phyloP scores from a whole-genome alignment of 495 filamentous ascomycete genomes.

The Penicillium arizonense region DNA sequence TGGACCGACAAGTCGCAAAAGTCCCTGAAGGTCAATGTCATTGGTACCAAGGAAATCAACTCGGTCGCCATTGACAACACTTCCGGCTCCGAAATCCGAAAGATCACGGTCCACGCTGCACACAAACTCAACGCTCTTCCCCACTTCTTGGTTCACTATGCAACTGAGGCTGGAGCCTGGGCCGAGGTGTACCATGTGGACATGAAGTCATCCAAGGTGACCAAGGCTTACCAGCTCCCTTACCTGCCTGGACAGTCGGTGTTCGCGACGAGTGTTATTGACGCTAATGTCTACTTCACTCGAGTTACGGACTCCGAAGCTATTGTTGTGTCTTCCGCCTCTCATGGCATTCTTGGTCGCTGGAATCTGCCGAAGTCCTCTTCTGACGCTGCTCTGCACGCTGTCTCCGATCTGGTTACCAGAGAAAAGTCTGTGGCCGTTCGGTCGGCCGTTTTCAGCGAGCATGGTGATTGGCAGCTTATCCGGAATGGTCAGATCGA shows the following conservation, averaged over 20 bases:
- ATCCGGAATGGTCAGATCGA: constrained; percentile 75
- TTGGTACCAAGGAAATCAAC: constrained; percentile 66
- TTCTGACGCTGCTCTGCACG: constrained; percentile 53
- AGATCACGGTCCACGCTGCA: constrained; percentile 72
- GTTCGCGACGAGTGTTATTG: constrained; percentile 74
- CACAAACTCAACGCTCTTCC: constrained; percentile 64
- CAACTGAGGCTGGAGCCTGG: constrained; percentile 67
- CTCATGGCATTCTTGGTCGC: constrained; percentile 69
- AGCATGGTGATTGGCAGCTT: constrained; percentile 77
- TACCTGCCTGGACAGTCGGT: constrained; percentile 64
- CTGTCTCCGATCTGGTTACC: constrained; percentile 80
- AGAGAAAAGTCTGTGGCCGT: constrained; percentile 66
- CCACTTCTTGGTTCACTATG: constrained; percentile 83
- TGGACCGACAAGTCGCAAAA: constrained; percentile 73
- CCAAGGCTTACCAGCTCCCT: constrained; percentile 74
- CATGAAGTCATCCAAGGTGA: constrained; percentile 58
- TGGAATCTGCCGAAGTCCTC: constrained; percentile 57
- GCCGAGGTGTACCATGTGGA: constrained; percentile 86
- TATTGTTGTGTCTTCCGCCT: constrained; percentile 70
- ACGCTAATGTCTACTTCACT: constrained; percentile 85
- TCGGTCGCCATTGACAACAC: constrained; percentile 49
- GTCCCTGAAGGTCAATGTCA: constrained; percentile 73
- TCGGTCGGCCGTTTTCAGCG: constrained; percentile 67
- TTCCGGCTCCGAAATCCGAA: constrained; percentile 57
- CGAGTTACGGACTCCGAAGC: constrained; percentile 70